Conservation (phyloP, 306 rosid species). For the Benincasa hispida region DNA sequence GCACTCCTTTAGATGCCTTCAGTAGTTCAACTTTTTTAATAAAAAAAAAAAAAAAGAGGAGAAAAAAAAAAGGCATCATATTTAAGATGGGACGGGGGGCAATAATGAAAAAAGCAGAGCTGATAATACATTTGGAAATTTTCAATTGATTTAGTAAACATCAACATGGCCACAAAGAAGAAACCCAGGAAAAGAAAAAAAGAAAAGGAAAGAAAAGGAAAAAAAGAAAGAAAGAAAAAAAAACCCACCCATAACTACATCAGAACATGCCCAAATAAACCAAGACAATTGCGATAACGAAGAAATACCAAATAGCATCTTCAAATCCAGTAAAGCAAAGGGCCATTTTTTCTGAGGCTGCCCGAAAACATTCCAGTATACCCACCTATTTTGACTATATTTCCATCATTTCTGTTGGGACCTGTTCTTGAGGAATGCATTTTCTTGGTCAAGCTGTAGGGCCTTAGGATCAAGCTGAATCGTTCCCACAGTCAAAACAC, state of each 20-base stretch:
- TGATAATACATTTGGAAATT: not conserved
- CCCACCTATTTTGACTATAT: not conserved
- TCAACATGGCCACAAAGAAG: not conserved
- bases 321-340: not conserved
- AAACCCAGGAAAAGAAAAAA: not conserved
- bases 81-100: not conserved
- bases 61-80: no score
- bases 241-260: not conserved
- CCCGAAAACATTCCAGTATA: not conserved
- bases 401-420: not conserved
- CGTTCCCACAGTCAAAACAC: constrained; percentile 63
- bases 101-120: not conserved
- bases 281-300: not conserved
- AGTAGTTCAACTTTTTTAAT: not conserved
- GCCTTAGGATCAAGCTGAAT: constrained; percentile 57
- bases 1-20: no score
- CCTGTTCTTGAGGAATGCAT: not conserved
- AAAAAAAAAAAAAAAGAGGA: no score
- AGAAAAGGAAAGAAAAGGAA: no score
- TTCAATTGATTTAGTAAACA: not conserved
- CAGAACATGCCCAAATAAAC: constrained; percentile 2
- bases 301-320: not conserved
- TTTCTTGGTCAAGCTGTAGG: constrained; percentile 30
- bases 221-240: no score
- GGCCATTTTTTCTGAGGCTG: not conserved